Evolutionary conservation across 495 filamentous ascomycete genomes (phyloP).

Genomic region (Aspergillus carlsbadensis): DNA sequence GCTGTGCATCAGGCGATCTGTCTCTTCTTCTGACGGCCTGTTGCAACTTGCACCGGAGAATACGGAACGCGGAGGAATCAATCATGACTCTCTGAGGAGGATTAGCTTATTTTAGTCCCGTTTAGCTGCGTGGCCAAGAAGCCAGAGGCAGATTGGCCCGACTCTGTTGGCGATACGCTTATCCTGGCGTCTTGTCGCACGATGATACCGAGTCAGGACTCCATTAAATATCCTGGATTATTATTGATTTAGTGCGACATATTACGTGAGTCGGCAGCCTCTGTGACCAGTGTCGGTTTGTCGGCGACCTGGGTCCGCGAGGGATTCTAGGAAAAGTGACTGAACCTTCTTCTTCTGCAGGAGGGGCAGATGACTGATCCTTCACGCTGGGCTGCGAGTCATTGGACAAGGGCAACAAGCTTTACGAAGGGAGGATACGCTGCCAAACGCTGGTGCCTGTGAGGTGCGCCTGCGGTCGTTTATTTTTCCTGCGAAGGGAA

Average conservation of each 20-base stretch:
- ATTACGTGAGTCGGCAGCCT: not conserved
- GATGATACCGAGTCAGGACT: slow-evolving; percentile 7
- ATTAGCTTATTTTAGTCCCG: not conserved
- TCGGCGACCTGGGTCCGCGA: too few species aligned
- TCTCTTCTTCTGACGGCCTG: not conserved
- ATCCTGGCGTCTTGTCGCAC: slow-evolving; percentile 24
- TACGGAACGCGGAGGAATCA: not conserved
- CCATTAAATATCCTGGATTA: not conserved
- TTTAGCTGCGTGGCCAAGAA: slow-evolving; percentile 15
- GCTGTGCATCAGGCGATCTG: slow-evolving; percentile 7
- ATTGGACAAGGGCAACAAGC: not conserved
- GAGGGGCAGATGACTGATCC: slow-evolving; percentile 1
- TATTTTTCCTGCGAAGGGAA: slow-evolving; percentile 10
- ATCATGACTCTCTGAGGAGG: not conserved
- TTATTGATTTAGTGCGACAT: not conserved
- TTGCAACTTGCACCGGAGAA: not conserved
- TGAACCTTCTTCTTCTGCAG: too few species aligned
- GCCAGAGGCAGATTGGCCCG: slow-evolving; percentile 24
- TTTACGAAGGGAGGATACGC: not conserved
- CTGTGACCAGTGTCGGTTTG: not conserved
- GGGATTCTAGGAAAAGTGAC: too few species aligned
- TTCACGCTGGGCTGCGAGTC: not conserved
- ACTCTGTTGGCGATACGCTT: slow-evolving; percentile 46
- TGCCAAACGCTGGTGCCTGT: not conserved
- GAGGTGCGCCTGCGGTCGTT: slow-evolving; percentile 2